These are phyloP conservation scores for Eucalyptus grandis DNA, from an alignment of 345 rosid genomes.

Conservation along the genomic window DNA sequence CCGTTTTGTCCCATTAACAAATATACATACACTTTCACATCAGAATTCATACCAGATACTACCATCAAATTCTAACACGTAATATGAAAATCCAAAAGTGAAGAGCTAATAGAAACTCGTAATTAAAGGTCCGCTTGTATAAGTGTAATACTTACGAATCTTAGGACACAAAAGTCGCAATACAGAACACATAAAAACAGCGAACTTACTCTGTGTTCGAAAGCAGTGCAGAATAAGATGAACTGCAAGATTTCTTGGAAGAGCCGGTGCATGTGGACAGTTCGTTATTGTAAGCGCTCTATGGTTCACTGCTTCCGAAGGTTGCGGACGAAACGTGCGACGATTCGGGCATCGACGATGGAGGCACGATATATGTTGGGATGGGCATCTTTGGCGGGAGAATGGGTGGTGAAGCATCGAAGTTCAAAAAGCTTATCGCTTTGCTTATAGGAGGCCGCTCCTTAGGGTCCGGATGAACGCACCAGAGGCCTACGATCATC, in stretches of 20 bases:
- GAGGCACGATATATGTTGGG: neutral
- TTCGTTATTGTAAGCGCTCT: neutral
- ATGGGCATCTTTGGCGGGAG: neutral
- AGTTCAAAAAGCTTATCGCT: neutral
- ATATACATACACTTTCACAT: neutral
- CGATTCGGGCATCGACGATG: neutral
- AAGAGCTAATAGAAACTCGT: neutral
- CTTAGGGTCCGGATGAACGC: neutral
- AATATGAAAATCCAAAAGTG: neutral
- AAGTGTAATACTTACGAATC: neutral
- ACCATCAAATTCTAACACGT: neutral
- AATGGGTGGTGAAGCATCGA: neutral
- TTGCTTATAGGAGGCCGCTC: conserved; percentile 1
- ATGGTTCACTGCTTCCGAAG: neutral
- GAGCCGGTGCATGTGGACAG: neutral
- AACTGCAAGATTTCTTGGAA: neutral
- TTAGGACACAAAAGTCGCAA: neutral
- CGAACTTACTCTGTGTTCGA: neutral
- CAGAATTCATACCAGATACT: too few species aligned
- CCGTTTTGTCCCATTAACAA: neutral
- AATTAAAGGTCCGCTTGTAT: neutral
- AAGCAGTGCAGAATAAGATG: neutral
- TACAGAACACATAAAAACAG: neutral
- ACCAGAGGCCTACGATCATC: neutral
- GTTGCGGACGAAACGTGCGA: neutral